These are phyloP conservation scores for Dictyostelium firmibasis DNA, from an alignment of 78 protist species.

Conservation along the genomic window DNA sequence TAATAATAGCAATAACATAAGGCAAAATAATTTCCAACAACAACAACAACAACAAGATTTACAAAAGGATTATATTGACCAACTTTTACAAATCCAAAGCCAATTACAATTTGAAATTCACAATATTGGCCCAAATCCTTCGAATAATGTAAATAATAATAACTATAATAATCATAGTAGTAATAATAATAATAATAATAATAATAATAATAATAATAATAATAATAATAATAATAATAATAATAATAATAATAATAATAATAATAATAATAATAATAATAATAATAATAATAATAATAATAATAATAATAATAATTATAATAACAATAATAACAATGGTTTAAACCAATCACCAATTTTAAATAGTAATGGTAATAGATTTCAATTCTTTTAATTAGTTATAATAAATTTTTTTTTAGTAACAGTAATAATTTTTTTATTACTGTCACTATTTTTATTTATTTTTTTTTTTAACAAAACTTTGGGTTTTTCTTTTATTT, in stretches of 20 bases:
- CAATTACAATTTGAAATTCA: conserved; percentile 34
- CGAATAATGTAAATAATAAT: neutral
- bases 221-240: no score
- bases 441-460: neutral
- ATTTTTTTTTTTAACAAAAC: neutral
- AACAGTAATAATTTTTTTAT: neutral
- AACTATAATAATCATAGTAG: neutral
- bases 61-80: conserved; percentile 3
- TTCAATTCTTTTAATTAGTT: neutral
- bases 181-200: neutral
- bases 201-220: no score
- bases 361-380: neutral
- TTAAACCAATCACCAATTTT: neutral
- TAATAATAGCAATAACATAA: neutral
- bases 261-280: no score
- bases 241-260: no score
- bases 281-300: no score
- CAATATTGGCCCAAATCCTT: neutral
- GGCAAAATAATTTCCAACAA: neutral
- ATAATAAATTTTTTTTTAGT: neutral
- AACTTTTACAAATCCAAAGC: conserved; percentile 30
- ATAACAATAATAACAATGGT: neutral
- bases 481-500: neutral
- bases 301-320: neutral
- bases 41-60: neutral